Conservation (phyloP, 2,329 filamentous ascomycete genomes). For the Beauveria australis region DNA sequence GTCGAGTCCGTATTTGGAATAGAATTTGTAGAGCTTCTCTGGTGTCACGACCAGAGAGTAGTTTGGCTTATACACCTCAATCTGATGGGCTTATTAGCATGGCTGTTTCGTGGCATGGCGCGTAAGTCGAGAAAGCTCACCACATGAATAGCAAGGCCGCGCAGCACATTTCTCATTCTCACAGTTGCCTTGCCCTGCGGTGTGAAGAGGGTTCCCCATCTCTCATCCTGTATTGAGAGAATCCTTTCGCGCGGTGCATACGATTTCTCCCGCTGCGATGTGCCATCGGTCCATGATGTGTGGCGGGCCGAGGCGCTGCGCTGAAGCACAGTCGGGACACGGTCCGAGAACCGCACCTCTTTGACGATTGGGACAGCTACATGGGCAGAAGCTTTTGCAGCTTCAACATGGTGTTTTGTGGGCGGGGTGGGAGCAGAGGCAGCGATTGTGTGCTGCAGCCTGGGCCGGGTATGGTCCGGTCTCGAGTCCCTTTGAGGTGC, state of each 20-base stretch:
- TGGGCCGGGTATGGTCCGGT: neutral
- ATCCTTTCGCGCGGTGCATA: neutral
- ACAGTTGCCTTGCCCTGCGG: constrained; percentile 56
- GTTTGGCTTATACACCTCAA: constrained; percentile 23
- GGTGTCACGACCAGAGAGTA: constrained; percentile 60
- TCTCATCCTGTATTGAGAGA: constrained; percentile 50
- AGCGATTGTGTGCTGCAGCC: neutral
- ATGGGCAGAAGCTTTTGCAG: neutral
- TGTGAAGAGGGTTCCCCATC: constrained; percentile 72
- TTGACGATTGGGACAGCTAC: neutral
- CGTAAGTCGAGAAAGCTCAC: constrained; percentile 35
- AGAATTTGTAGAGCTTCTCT: constrained; percentile 66
- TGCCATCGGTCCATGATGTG: neutral
- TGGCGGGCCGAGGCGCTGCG: neutral
- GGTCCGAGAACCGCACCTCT: constrained; percentile 9
- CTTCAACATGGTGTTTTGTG: neutral
- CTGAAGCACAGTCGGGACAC: neutral
- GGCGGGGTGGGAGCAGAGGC: neutral
- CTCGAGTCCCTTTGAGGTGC: neutral
- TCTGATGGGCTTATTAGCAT: constrained; percentile 16
- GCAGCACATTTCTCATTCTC: constrained; percentile 61
- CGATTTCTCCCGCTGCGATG: neutral
- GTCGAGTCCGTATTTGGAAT: constrained; percentile 55
- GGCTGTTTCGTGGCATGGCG: neutral
- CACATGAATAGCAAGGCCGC: constrained; percentile 65